Evolutionary conservation across 345 rosid species (phyloP), one percentile per base, ranked within the genome.

Genomic region (Populus tremula): DNA sequence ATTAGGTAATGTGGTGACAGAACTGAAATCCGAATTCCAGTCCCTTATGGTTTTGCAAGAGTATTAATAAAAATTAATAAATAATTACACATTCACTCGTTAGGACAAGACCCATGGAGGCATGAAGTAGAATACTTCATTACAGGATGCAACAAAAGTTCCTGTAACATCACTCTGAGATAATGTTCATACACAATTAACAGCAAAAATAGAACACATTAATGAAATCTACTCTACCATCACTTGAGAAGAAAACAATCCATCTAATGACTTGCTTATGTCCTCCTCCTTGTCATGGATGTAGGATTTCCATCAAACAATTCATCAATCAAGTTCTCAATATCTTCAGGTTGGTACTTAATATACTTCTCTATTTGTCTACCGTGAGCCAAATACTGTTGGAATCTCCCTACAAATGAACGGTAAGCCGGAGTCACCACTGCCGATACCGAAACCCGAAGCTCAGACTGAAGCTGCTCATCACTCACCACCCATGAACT

Each of bases 401-500:
- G 77, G 67, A 91, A 92, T 84, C 98, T 86, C 8, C 92, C 98
- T 77, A 92, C 53, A 72, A 93, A 93, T 5, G 96, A 88, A 68
- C 99, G 75, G 76, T 95, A 95, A 0, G 99, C 99, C 6, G 98
- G 98, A 61, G 85, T 90, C 59, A 91, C 84, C 50, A 95, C 89
- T 0, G 95, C 91, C 1, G 93, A 80, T 81, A 95, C 88, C 0
- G 98, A 93, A 21, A 93, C 92, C 85, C 99, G 82, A 12, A 95
- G 92, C 88, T 95, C 99, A 2, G 97, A 90, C 75, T 95, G 99
- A 45, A 95, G 87, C 87, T 93, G 97, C 87, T 91, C 95, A 56
- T 95, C 99, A 10, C 83, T 86, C 50, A 95, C 93, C 39, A 95
- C 91, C 99, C 99, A 95, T 0, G 89, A 56, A 81, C 91, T 89